Evolutionary conservation across 2,329 filamentous ascomycete species (phyloP).

Genomic region (Talaromyces sp.): DNA sequence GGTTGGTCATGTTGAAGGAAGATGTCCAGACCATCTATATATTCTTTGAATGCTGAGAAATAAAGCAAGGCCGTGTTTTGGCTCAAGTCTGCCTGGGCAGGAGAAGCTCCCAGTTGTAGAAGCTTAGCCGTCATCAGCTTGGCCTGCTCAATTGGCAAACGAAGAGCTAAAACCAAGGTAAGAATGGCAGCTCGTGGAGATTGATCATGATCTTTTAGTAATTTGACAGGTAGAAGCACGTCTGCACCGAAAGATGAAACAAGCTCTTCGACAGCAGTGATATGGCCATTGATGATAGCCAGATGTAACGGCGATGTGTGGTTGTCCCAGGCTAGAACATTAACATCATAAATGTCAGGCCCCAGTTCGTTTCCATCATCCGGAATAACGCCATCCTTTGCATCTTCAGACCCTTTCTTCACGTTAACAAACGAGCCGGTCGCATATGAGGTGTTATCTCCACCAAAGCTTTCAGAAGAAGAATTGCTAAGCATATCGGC

Average conservation of each 20-base stretch:
- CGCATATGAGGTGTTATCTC: constrained; percentile 43
- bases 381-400: constrained; percentile 38
- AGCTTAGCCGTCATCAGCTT: constrained; percentile 62
- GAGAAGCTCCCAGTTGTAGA: constrained; percentile 66
- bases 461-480: constrained; percentile 38
- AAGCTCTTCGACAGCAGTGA: constrained; percentile 63
- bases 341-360: constrained; percentile 75
- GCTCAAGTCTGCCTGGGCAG: constrained; percentile 64
- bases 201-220: constrained; percentile 25
- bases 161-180: constrained; percentile 63
- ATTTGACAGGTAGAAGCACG: constrained; percentile 67
- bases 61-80: constrained; percentile 64
- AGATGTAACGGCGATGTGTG: constrained; percentile 71
- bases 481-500: constrained; percentile 32
- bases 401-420: constrained; percentile 24
- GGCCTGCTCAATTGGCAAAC: constrained; percentile 60
- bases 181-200: constrained; percentile 58
- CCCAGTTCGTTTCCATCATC: constrained; percentile 59
- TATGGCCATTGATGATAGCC: constrained; percentile 69
- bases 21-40: constrained; percentile 39
- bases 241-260: constrained; percentile 73
- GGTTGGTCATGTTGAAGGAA: constrained; percentile 54
- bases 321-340: constrained; percentile 75
- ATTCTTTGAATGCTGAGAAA: constrained; percentile 49
- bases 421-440: constrained; percentile 72